phyloP scores from a whole-genome alignment of 169 alveolate species.

The Cyclospora cayetanensis region DNA sequence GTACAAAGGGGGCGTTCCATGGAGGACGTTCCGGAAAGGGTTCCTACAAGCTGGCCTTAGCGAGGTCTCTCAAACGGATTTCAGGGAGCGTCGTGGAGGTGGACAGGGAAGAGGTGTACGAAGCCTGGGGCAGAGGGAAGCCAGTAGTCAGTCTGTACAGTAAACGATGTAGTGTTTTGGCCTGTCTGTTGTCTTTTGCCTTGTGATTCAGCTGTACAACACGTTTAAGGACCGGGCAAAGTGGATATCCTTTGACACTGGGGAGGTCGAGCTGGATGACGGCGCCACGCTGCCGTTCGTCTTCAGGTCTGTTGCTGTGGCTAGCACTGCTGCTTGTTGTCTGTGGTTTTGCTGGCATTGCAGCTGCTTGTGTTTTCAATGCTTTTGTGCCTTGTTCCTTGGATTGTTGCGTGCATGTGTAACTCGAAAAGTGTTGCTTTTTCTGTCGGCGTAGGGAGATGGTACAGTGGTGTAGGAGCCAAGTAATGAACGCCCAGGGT shows the following conservation, averaged over 20 bases:
- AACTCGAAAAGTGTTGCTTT: not conserved
- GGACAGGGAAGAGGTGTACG: too few relatives aligned
- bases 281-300: slow-evolving; percentile 49
- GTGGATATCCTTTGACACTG: slow-evolving; percentile 60
- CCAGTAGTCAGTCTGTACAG: too few relatives aligned
- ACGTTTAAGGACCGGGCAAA: slow-evolving; percentile 54
- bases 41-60: too few relatives aligned
- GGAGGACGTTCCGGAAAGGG: too few relatives aligned
- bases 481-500: not conserved
- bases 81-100: too few relatives aligned
- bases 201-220: slow-evolving; percentile 40
- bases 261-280: slow-evolving; percentile 70
- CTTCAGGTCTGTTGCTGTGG: slow-evolving; percentile 44
- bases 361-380: not conserved
- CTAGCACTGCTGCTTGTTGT: not conserved
- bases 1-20: too few relatives aligned
- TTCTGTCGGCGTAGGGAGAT: not conserved
- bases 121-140: too few relatives aligned
- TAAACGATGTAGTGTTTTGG: too few relatives aligned
- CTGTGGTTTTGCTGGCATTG: not conserved
- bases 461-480: not conserved
- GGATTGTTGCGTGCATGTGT: not conserved
- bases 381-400: not conserved
- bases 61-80: too few relatives aligned
- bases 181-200: not conserved